phyloP scores from a whole-genome alignment of 176 grass and related monocot genomes.

The Eragrostis nindensis region DNA sequence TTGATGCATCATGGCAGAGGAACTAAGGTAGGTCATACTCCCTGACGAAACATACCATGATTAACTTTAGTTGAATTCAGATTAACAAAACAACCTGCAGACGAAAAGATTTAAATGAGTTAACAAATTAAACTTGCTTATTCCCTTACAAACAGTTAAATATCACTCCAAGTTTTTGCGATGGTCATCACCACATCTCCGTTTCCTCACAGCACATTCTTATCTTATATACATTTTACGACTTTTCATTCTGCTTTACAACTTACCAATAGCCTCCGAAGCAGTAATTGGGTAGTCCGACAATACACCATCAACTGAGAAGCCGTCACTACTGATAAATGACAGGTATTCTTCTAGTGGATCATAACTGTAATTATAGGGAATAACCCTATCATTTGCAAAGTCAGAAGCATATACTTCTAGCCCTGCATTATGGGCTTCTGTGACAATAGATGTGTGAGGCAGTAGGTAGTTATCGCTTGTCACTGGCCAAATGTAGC shows the following conservation, averaged over 20 bases:
- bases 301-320: slow-evolving; percentile 87
- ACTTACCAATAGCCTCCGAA: slow-evolving; percentile 73
- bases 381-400: slow-evolving; percentile 77
- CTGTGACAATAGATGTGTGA: slow-evolving; percentile 39
- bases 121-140: neutral
- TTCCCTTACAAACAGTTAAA: slow-evolving; percentile 5
- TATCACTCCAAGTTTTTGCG: neutral
- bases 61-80: slow-evolving; percentile 49
- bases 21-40: slow-evolving; percentile 16
- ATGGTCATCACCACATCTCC: neutral
- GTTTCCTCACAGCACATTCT: neutral
- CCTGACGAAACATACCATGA: slow-evolving; percentile 70
- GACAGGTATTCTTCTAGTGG: slow-evolving; percentile 69
- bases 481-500: slow-evolving; percentile 73
- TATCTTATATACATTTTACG: neutral
- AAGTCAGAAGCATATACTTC: slow-evolving; percentile 87
- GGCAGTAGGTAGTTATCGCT: slow-evolving; percentile 57
- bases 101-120: slow-evolving; percentile 42
- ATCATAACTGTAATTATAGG: slow-evolving; percentile 95
- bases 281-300: slow-evolving; percentile 78
- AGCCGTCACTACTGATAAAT: slow-evolving; percentile 52
- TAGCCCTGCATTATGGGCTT: slow-evolving; percentile 69
- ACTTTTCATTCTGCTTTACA: slow-evolving; percentile 6
- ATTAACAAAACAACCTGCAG: slow-evolving; percentile 79
- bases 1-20: neutral